A percentile compares a stretch with the other conserved stretches of the same genome.
Conservation (phyloP, 305 asterid genomes). For the Fraxinus nigra region DNA sequence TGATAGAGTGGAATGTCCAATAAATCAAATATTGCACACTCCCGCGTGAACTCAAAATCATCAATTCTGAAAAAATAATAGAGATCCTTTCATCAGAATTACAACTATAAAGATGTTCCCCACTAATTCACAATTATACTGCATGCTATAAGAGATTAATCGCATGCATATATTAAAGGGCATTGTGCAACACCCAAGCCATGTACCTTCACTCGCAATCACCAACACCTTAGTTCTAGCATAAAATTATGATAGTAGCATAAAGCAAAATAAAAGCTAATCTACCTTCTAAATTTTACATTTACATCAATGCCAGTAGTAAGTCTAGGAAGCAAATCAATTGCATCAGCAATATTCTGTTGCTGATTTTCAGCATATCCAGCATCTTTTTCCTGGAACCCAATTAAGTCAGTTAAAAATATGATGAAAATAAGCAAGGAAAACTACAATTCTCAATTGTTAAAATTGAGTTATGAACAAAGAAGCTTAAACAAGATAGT, state of each 20-base stretch:
- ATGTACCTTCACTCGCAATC: background rate
- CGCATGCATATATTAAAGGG: background rate
- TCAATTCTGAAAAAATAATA: conserved; percentile 55
- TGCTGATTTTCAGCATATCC: conserved; percentile 79
- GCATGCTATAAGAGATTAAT: background rate
- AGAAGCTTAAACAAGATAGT: conserved; percentile 4
- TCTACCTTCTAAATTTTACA: conserved; percentile 74
- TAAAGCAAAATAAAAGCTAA: background rate
- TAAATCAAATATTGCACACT: conserved; percentile 93
- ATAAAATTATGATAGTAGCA: conserved; percentile 3
- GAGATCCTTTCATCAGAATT: conserved; percentile 25
- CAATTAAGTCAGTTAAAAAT: conserved; percentile 24
- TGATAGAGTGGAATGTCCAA: conserved; percentile 95
- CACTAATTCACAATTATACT: conserved; percentile 5
- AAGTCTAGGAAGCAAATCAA: conserved; percentile 93
- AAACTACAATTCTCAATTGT: conserved; percentile 8
- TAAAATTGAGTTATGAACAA: conserved; percentile 9
- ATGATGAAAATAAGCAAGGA: conserved; percentile 22
- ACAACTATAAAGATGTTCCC: conserved; percentile 12
- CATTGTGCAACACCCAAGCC: background rate
- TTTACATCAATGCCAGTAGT: conserved; percentile 96
- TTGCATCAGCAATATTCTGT: conserved; percentile 90
- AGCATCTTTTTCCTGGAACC: conserved; percentile 66
- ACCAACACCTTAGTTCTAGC: conserved; percentile 15
- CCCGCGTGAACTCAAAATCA: conserved; percentile 94